Base-by-base conservation (phyloP, 495 filamentous ascomycete species). In the Talaromyces liani region DNA sequence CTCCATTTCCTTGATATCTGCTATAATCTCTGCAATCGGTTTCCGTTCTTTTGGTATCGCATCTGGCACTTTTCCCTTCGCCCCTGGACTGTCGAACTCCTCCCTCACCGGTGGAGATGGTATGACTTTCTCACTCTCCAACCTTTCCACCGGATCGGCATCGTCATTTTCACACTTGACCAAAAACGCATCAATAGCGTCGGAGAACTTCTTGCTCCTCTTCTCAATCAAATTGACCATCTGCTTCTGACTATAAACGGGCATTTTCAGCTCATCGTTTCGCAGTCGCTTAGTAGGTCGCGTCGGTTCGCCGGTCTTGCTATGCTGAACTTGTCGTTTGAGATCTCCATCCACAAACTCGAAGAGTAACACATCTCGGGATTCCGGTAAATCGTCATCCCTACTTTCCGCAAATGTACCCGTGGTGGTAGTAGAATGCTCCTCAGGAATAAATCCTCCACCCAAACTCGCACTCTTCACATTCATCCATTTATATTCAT, bases 281-380 rank as follows among this genome's bases (percentile, higher is more conserved):
- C 82, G 82, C 64, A 89, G 80, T 67, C 81, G 86, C 63, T 82
- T 81, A 24, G 73, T 82, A 2, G 90, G 80, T 45, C 87, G 88
- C 0, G 80, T 82, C 4, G 87, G 79, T 68, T 92, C 88, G 7
- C 88, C 89, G 4, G 88, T 91, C 66, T 88, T 89, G 51, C 81
- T 77, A 71, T 87, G 74, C 47, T 82, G 78, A 1, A 90, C 88
- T 70, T 95, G 86, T 54, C 89, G 81, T 75, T 92, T 97, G 59
- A 98, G 75, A 69, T 97, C 93, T 2, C 87, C 94, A 70, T 97
- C 94, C 22, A 95, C 73, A 67, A 93, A 98, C 72, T 98, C 94
- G 69, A 98, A 95, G 25, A 94, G 79, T 56, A 98, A 72, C 20
- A 93, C 87, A 68, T 94, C 85, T 41, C 78, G 79, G 5, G 76